Base-by-base conservation (phyloP, 805 yeast genomes). In the Danielia reshetovae region DNA sequence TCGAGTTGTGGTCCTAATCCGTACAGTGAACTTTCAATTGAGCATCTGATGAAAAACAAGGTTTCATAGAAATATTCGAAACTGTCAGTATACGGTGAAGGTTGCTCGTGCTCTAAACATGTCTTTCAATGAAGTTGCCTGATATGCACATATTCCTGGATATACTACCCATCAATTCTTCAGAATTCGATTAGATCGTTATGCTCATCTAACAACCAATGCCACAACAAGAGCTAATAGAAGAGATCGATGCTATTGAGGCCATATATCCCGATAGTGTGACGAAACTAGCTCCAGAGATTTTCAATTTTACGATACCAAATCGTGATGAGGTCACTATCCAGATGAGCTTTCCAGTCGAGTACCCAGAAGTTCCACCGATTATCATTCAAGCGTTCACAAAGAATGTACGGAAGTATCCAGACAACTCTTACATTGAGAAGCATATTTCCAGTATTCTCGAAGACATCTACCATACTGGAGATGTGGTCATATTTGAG, bases 241-340 rank as follows among this genome's bases (percentile, higher is more conserved):
- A 86, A 35, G 98, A 90, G 52, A 59, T 86, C 13, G 79, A 75
- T 25, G 90, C 96, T 9, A 78, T 90, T 8, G 83, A 85, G 36
- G 93, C 96, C 3, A 90, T 93, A 9, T 90, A 77, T 52, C 96
- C 95, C 1, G 84, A 71, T 11, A 68, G 77, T 26, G 54, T 78
- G 23, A 57, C 60, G 3, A 49, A 46, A 17, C 34, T 70, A 6
- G 68, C 60, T 0, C 61, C 67, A 0, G 60, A 59, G 12, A 52
- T 72, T 3, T 67, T 68, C 39, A 72, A 72, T 29, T 64, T 82
- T 10, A 60, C 61, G 17, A 58, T 77, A 1, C 87, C 95, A 0
- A 76, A 78, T 34, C 82, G 81, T 48, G 78, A 75, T 32, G 70
- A 71, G 23, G 67, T 82, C 29, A 56, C 58, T 3, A 60, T 86